Evolutionary conservation across 768 basidiomycete species (phyloP).

Genomic region (Podaxis sp.): DNA sequence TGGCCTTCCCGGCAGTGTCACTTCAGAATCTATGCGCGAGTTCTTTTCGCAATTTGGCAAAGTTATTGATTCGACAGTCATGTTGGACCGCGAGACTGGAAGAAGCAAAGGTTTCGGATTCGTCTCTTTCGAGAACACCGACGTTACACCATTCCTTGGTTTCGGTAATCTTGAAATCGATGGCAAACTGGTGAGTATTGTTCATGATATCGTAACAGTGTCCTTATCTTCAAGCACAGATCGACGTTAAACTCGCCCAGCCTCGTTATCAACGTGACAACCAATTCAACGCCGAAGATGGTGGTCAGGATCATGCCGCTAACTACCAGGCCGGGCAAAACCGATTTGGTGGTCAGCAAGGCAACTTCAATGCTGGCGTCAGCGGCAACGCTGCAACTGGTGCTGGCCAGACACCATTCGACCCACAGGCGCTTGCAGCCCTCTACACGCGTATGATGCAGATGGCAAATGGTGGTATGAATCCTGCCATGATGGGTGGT

Average conservation of each 20-base stretch:
- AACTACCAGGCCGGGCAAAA: constrained; percentile 14
- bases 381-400: constrained; percentile 26
- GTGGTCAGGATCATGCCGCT: constrained; percentile 19
- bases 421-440: constrained; percentile 88
- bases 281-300: constrained; percentile 48
- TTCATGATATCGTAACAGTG: not conserved
- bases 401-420: constrained; percentile 68
- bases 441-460: constrained; percentile 97
- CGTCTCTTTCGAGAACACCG: constrained; percentile 92
- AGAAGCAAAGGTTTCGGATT: constrained; percentile 98
- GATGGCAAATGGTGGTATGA: constrained; percentile 61
- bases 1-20: constrained; percentile 88
- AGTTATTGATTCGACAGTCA: constrained; percentile 97
- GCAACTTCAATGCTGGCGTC: constrained; percentile 35
- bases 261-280: constrained; percentile 81
- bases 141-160: constrained; percentile 85
- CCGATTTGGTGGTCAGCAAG: constrained; percentile 32
- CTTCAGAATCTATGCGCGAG: constrained; percentile 88
- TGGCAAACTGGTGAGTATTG: constrained; percentile 79
- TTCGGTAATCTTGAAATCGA: constrained; percentile 91
- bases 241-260: constrained; percentile 96
- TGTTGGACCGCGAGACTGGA: constrained; percentile 95
- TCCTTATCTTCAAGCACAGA: constrained; percentile 45
- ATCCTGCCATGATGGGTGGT: constrained; percentile 63
- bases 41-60: constrained; percentile 95